Conservation (phyloP, 768 basidiomycete genomes). For the Phanerochaete sordida region DNA sequence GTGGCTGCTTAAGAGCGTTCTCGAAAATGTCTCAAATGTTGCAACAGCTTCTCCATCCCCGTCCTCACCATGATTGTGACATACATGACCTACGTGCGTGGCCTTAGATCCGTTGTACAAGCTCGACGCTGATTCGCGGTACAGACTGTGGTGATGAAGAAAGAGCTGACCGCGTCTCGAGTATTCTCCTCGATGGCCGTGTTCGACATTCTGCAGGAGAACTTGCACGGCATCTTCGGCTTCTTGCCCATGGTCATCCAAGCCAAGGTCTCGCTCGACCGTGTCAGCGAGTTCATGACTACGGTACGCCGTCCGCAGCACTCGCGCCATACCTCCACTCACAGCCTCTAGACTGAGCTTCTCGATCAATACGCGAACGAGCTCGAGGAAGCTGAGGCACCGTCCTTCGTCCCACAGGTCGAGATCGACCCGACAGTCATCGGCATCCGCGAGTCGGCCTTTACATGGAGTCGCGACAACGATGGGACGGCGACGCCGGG, state of each 20-base stretch:
- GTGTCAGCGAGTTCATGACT: slow-evolving; percentile 37
- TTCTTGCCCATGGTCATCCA: slow-evolving; percentile 17
- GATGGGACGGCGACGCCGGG: slow-evolving; percentile 10
- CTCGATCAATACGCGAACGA: slow-evolving; percentile 22
- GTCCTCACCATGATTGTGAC: slow-evolving; percentile 62
- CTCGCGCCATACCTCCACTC: neutral
- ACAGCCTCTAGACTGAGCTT: slow-evolving; percentile 24
- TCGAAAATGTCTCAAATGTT: slow-evolving; percentile 32
- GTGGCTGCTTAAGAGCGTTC: neutral
- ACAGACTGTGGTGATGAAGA: slow-evolving; percentile 33
- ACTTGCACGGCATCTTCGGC: slow-evolving; percentile 23
- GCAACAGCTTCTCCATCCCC: slow-evolving; percentile 53
- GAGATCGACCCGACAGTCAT: slow-evolving; percentile 13
- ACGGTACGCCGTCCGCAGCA: slow-evolving; percentile 14
- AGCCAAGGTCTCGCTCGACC: slow-evolving; percentile 36
- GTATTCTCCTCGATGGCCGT: slow-evolving; percentile 19
- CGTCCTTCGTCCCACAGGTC: neutral
- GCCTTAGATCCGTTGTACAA: no score
- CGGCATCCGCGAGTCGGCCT: slow-evolving; percentile 26
- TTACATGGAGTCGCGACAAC: slow-evolving; percentile 27
- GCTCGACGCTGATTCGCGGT: no score
- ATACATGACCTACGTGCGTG: slow-evolving; percentile 51
- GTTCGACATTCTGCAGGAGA: slow-evolving; percentile 17
- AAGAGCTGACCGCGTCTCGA: slow-evolving; percentile 26
- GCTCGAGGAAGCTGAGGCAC: neutral